Evolutionary conservation across 176 grass and related monocot genomes (phyloP).

Genomic region (Avena insularis): DNA sequence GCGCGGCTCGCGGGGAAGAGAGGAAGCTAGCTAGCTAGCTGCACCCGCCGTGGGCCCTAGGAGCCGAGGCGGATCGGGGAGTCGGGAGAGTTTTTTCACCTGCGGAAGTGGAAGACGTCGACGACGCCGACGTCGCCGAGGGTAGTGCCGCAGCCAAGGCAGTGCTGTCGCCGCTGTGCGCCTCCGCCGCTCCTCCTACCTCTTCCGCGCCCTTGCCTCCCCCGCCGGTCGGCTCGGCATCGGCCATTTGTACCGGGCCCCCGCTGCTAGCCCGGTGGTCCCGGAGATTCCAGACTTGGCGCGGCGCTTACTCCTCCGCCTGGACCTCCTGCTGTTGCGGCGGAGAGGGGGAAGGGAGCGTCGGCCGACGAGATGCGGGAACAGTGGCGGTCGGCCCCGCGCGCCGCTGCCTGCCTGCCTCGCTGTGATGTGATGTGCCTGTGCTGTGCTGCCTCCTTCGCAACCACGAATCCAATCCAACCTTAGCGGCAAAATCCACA

Average conservation of each 20-base stretch:
- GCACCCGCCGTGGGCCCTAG: too few relatives aligned
- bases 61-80: too few relatives aligned
- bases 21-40: too few relatives aligned
- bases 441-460: too few relatives aligned
- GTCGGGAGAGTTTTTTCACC: too few relatives aligned
- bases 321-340: background rate
- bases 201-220: background rate
- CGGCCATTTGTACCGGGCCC: conserved; percentile 37
- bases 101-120: background rate
- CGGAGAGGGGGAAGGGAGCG: background rate
- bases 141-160: background rate
- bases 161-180: background rate
- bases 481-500: too few relatives aligned
- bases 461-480: too few relatives aligned
- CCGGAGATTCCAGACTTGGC: background rate
- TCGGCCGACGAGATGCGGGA: background rate
- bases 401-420: too few relatives aligned
- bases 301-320: background rate
- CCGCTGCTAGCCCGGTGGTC: too few relatives aligned
- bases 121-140: background rate
- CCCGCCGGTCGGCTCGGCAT: background rate
- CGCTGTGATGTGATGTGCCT: too few relatives aligned
- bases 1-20: too few relatives aligned
- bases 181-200: background rate
- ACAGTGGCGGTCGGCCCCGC: background rate